These are phyloP conservation scores for Solanum gandarillasii DNA, from an alignment of 257 asterid species.

Conservation along the genomic window DNA sequence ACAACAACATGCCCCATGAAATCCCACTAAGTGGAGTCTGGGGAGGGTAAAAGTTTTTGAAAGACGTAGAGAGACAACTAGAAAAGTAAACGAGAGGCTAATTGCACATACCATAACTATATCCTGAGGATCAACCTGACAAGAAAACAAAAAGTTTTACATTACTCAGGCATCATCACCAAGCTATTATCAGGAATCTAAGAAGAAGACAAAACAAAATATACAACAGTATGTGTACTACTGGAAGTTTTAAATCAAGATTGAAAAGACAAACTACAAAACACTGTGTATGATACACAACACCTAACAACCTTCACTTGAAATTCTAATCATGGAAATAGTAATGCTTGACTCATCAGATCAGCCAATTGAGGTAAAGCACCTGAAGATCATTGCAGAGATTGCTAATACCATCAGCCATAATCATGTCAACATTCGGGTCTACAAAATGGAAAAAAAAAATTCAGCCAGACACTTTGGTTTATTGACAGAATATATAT, in stretches of 20 bases:
- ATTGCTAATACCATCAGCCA: constrained; percentile 40
- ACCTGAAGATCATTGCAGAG: constrained; percentile 44
- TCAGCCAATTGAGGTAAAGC: not conserved
- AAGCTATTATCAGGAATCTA: not conserved
- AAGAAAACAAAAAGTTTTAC: constrained; percentile 1
- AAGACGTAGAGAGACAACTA: not conserved
- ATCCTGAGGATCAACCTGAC: constrained; percentile 94
- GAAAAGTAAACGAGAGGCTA: not conserved
- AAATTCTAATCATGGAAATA: not conserved
- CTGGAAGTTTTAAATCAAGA: not conserved
- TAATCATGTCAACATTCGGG: constrained; percentile 31
- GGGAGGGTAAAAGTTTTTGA: too few species aligned
- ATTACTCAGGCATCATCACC: not conserved
- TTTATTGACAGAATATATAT: too few species aligned
- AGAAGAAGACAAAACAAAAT: not conserved
- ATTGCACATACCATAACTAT: constrained; percentile 73
- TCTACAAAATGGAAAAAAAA: constrained; percentile 13
- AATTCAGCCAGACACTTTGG: too few species aligned
- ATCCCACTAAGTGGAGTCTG: too few species aligned
- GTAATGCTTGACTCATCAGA: not conserved
- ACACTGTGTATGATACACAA: not conserved
- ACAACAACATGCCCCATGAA: too few species aligned
- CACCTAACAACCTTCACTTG: not conserved
- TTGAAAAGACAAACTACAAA: not conserved
- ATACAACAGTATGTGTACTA: not conserved